Evolutionary conservation across 2,329 filamentous ascomycete species (phyloP).

Genomic region (Cytospora piceae): DNA sequence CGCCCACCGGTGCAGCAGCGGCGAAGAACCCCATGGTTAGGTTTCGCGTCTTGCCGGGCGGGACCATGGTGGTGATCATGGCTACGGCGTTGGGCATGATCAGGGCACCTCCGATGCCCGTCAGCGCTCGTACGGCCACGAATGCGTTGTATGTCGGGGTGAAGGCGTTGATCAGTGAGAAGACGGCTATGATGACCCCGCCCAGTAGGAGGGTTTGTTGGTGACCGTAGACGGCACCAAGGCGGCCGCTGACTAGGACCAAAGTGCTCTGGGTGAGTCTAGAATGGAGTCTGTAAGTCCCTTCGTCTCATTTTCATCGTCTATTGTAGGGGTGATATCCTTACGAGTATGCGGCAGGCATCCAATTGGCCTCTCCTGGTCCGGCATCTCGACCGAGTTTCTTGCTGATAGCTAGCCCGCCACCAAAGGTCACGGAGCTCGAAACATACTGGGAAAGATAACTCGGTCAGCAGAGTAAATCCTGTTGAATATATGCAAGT

Average conservation of each 20-base stretch:
- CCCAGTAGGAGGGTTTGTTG: slow-evolving; percentile 51
- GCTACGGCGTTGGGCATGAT: slow-evolving; percentile 58
- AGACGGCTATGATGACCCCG: slow-evolving; percentile 46
- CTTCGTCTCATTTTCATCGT: too few relatives aligned
- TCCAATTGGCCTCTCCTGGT: slow-evolving; percentile 44
- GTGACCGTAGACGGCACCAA: slow-evolving; percentile 58
- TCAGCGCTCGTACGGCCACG: slow-evolving; percentile 48
- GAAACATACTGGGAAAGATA: slow-evolving; percentile 36
- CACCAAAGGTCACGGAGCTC: slow-evolving; percentile 38
- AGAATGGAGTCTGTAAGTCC: background rate
- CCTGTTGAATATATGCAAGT: too few relatives aligned
- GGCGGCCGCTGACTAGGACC: slow-evolving; percentile 54
- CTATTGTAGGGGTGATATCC: background rate
- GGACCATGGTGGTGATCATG: slow-evolving; percentile 51
- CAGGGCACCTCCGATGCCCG: slow-evolving; percentile 54
- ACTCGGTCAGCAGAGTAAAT: background rate
- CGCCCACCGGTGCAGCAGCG: slow-evolving; percentile 51
- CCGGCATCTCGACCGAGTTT: slow-evolving; percentile 37
- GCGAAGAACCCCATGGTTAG: slow-evolving; percentile 51
- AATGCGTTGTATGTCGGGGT: slow-evolving; percentile 47
- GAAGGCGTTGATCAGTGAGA: slow-evolving; percentile 50
- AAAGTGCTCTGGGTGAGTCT: slow-evolving; percentile 57
- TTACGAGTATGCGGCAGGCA: slow-evolving; percentile 44
- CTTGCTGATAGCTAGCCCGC: slow-evolving; percentile 37
- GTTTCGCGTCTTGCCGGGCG: slow-evolving; percentile 50